Evolutionary conservation across 2,329 filamentous ascomycete species (phyloP).

Genomic region (Xylaria sp.): DNA sequence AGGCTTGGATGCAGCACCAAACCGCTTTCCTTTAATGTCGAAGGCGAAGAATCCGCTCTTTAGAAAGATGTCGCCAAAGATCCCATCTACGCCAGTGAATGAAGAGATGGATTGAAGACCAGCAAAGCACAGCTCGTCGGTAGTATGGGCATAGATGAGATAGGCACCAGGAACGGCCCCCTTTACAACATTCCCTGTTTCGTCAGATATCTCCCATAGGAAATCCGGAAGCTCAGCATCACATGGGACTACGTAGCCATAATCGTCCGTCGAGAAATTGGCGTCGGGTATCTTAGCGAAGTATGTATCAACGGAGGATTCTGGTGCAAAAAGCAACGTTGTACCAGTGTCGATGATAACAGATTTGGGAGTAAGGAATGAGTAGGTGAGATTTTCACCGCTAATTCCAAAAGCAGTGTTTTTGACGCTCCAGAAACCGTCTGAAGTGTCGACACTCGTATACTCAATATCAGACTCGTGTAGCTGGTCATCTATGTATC

Average conservation of each 20-base stretch:
- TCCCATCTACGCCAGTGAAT: slow-evolving; percentile 65
- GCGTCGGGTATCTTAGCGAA: slow-evolving; percentile 67
- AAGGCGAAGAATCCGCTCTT: slow-evolving; percentile 82
- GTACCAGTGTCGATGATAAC: slow-evolving; percentile 77
- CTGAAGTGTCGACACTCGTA: slow-evolving; percentile 61
- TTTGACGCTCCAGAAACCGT: slow-evolving; percentile 58
- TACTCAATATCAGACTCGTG: slow-evolving; percentile 58
- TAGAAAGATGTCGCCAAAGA: slow-evolving; percentile 83
- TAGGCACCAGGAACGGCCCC: slow-evolving; percentile 66
- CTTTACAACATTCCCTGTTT: slow-evolving; percentile 56
- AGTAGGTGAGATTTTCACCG: slow-evolving; percentile 50
- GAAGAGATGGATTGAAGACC: slow-evolving; percentile 72
- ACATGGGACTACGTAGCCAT: slow-evolving; percentile 70
- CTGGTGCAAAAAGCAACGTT: slow-evolving; percentile 71
- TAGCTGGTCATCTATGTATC: slow-evolving; percentile 57
- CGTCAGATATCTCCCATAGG: slow-evolving; percentile 63
- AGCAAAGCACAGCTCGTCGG: slow-evolving; percentile 73
- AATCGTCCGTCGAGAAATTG: slow-evolving; percentile 57
- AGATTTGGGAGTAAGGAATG: slow-evolving; percentile 54
- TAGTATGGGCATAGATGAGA: slow-evolving; percentile 65
- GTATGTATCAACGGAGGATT: slow-evolving; percentile 68
- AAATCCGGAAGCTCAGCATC: slow-evolving; percentile 66
- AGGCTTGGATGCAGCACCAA: slow-evolving; percentile 58
- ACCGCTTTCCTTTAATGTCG: slow-evolving; percentile 61
- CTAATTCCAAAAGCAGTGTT: slow-evolving; percentile 53